Evolutionary conservation across 176 grass and related monocot species (phyloP).

Genomic region (Luzula sylvatica): DNA sequence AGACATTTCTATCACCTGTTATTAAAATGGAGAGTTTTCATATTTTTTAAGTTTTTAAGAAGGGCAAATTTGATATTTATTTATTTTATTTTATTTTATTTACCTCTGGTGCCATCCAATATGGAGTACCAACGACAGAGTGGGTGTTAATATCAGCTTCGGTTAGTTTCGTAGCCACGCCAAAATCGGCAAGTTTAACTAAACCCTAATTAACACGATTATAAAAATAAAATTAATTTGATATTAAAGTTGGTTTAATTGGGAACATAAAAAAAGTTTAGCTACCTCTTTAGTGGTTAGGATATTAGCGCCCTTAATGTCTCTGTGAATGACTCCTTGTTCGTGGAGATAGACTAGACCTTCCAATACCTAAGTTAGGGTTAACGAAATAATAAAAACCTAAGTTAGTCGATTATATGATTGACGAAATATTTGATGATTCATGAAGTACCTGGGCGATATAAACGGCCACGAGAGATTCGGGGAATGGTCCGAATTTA

Average conservation of each 20-base stretch:
- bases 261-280: slow-evolving; percentile 13
- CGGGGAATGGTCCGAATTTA: slow-evolving; percentile 99
- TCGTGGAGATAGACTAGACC: slow-evolving; percentile 98
- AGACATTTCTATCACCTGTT: slow-evolving; percentile 96
- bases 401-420: neutral
- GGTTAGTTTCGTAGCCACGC: slow-evolving; percentile 95
- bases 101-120: slow-evolving; percentile 99
- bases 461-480: slow-evolving; percentile 92
- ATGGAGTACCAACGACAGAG: slow-evolving; percentile 97
- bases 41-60: no score
- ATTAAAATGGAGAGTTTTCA: neutral
- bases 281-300: slow-evolving; percentile 90
- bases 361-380: slow-evolving; percentile 69
- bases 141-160: slow-evolving; percentile 99
- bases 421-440: slow-evolving; percentile 14
- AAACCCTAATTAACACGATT: slow-evolving; percentile 44
- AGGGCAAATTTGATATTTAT: no score
- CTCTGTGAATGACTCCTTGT: slow-evolving; percentile 99
- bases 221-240: slow-evolving; percentile 7
- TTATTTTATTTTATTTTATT: neutral
- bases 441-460: slow-evolving; percentile 99
- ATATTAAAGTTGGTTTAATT: slow-evolving; percentile 11
- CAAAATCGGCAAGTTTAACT: slow-evolving; percentile 99
- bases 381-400: neutral
- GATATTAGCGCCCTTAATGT: slow-evolving; percentile 99